Evolutionary conservation across 1,284 basidiomycete genomes (phyloP).

Genomic region (Cerrena zonata): DNA sequence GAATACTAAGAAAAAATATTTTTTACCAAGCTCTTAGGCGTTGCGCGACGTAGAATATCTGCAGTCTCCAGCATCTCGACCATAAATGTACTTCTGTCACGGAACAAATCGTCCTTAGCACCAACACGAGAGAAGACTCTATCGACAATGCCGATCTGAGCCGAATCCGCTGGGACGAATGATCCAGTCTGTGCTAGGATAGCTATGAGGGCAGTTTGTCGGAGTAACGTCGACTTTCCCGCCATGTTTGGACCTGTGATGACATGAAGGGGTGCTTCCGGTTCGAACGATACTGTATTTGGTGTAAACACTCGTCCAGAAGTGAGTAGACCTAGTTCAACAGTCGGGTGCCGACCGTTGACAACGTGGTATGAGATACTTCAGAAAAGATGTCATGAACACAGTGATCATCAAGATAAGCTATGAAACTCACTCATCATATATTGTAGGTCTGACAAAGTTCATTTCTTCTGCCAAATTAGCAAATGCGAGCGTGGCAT

Average conservation of each 20-base stretch:
- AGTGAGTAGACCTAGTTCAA: slow-evolving; percentile 81
- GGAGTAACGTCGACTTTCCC: slow-evolving; percentile 87
- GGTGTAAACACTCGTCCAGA: slow-evolving; percentile 76
- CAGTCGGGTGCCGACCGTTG: slow-evolving; percentile 86
- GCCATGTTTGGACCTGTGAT: slow-evolving; percentile 98
- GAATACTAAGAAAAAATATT: background rate
- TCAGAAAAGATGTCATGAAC: too few relatives aligned
- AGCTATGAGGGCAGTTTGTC: slow-evolving; percentile 85
- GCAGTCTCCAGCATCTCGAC: slow-evolving; percentile 86
- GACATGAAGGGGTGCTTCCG: slow-evolving; percentile 61
- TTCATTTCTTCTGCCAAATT: slow-evolving; percentile 75
- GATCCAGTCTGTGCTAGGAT: slow-evolving; percentile 90
- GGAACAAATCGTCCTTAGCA: slow-evolving; percentile 90
- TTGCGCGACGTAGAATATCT: slow-evolving; percentile 78
- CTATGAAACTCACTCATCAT: slow-evolving; percentile 56
- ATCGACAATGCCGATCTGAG: slow-evolving; percentile 82
- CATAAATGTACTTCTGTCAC: slow-evolving; percentile 92
- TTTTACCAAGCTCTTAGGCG: slow-evolving; percentile 67
- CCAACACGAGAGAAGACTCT: slow-evolving; percentile 91
- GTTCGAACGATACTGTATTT: slow-evolving; percentile 68
- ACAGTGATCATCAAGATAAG: too few relatives aligned
- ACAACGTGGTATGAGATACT: slow-evolving; percentile 65
- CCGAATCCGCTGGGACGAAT: slow-evolving; percentile 84
- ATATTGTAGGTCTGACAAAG: slow-evolving; percentile 70
- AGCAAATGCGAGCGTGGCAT: slow-evolving; percentile 80